These are phyloP conservation scores for Anisodus tanguticus DNA, from an alignment of 257 asterid species.

Conservation along the genomic window DNA sequence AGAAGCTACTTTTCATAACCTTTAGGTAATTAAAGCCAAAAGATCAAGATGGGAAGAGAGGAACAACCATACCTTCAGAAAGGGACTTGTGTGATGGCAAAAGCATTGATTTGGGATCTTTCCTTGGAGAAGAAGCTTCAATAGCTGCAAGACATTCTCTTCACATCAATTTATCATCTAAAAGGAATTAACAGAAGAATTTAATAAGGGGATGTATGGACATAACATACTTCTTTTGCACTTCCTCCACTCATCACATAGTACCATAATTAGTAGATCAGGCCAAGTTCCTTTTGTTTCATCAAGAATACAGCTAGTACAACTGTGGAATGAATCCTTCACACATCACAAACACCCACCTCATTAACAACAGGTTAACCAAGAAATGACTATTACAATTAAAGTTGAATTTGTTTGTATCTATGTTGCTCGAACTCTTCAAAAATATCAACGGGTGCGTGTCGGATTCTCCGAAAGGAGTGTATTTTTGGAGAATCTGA, in stretches of 20 bases:
- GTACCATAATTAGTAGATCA: slow-evolving; percentile 66
- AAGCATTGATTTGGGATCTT: slow-evolving; percentile 77
- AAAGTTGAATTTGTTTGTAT: not conserved
- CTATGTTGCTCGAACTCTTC: no score
- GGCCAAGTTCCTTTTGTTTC: slow-evolving; percentile 91
- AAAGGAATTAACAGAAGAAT: slow-evolving; percentile 18
- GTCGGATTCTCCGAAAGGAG: no score
- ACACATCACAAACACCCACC: slow-evolving; percentile 20
- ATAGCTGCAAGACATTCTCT: slow-evolving; percentile 56
- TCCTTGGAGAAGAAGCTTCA: slow-evolving; percentile 92
- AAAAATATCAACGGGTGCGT: no score
- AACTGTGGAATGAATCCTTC: slow-evolving; percentile 69
- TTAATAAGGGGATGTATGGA: not conserved
- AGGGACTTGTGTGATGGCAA: slow-evolving; percentile 54
- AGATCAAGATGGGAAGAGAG: not conserved
- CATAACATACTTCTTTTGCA: slow-evolving; percentile 83
- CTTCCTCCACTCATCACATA: slow-evolving; percentile 95
- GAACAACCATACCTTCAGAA: slow-evolving; percentile 52
- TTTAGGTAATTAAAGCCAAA: slow-evolving; percentile 4
- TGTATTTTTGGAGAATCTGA: no score
- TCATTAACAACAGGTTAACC: slow-evolving; percentile 25
- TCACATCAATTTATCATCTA: not conserved
- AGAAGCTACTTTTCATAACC: slow-evolving; percentile 2
- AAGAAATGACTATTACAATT: slow-evolving; percentile 28
- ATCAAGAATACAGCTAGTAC: slow-evolving; percentile 61